Percentiles rank a stretch among this genome's conserved stretches.
Evolutionary conservation across 192 early-diverging fungal species (phyloP).

Genomic region (Rhizophagus clarus): DNA sequence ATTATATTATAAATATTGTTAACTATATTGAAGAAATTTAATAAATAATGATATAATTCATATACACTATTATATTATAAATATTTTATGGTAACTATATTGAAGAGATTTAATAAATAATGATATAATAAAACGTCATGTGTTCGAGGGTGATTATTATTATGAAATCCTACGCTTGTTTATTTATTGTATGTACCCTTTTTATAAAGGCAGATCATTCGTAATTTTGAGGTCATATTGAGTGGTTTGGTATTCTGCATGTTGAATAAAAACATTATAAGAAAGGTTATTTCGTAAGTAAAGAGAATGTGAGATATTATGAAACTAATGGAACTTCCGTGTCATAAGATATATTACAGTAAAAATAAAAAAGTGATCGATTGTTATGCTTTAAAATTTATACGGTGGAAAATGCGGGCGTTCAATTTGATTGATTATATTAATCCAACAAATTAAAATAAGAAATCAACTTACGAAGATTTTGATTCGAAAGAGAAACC

Average conservation of each 20-base stretch:
- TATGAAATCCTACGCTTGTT: too few relatives aligned
- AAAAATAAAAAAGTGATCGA: slow-evolving; percentile 10
- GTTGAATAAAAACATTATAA: slow-evolving; percentile 12
- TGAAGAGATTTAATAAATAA: too few relatives aligned
- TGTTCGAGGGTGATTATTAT: too few relatives aligned
- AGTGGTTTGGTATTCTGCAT: slow-evolving; percentile 9
- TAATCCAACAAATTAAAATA: slow-evolving; percentile 7
- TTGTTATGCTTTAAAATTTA: neutral
- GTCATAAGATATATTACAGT: slow-evolving; percentile 9
- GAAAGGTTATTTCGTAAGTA: slow-evolving; percentile 9
- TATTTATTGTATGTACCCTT: neutral
- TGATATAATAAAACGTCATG: too few relatives aligned
- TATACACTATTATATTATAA: too few relatives aligned
- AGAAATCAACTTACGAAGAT: slow-evolving; percentile 6
- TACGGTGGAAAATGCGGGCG: neutral
- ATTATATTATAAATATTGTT: too few relatives aligned
- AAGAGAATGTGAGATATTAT: slow-evolving; percentile 13
- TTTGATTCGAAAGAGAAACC: neutral
- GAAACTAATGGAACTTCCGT: neutral
- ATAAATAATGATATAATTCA: too few relatives aligned
- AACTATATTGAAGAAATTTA: too few relatives aligned
- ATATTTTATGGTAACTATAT: too few relatives aligned
- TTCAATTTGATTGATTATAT: slow-evolving; percentile 7
- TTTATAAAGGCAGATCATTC: neutral
- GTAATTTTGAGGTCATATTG: neutral